Evolutionary conservation across 1,139 yeast genomes (phyloP).

Genomic region (Zhuliangozyma parablackwelliae): DNA sequence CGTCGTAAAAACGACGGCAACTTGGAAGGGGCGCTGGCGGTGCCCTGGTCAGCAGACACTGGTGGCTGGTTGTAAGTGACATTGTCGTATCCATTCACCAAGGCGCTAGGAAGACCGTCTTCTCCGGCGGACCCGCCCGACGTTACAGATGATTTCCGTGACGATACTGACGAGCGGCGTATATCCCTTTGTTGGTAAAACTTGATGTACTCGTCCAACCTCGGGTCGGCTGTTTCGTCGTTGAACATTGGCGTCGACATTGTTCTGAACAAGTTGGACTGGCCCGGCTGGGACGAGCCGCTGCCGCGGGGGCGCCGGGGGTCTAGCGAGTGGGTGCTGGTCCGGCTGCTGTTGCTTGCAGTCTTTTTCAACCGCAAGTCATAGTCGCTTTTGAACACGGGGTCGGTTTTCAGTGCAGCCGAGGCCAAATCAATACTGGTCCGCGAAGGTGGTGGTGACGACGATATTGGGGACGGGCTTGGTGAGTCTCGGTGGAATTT

Average conservation of each 20-base stretch:
- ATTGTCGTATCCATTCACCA: slow-evolving; percentile 18
- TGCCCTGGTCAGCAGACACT: neutral
- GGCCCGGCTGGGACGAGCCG: too few relatives aligned
- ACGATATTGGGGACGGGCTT: neutral
- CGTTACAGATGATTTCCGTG: slow-evolving; percentile 12
- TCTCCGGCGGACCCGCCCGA: slow-evolving; percentile 6
- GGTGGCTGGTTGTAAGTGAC: slow-evolving; percentile 8
- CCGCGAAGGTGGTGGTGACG: slow-evolving; percentile 1
- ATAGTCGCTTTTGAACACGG: slow-evolving; percentile 8
- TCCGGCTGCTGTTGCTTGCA: neutral
- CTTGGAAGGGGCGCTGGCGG: slow-evolving; percentile 11
- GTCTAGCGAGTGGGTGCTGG: neutral
- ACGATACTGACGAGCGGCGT: slow-evolving; percentile 15
- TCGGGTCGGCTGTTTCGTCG: slow-evolving; percentile 37
- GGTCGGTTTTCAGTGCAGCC: neutral
- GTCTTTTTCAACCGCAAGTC: slow-evolving; percentile 7
- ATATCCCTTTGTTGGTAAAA: slow-evolving; percentile 41
- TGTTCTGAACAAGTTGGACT: slow-evolving; percentile 9
- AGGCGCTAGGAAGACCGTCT: slow-evolving; percentile 43
- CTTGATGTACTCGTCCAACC: slow-evolving; percentile 53
- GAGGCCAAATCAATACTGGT: too few relatives aligned
- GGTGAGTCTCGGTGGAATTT: slow-evolving; percentile 22
- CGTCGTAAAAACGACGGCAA: slow-evolving; percentile 26
- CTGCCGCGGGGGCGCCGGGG: slow-evolving; percentile 1
- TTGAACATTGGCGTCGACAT: slow-evolving; percentile 14